phyloP scores from a whole-genome alignment of 345 rosid genomes.

The Boechera stricta region DNA sequence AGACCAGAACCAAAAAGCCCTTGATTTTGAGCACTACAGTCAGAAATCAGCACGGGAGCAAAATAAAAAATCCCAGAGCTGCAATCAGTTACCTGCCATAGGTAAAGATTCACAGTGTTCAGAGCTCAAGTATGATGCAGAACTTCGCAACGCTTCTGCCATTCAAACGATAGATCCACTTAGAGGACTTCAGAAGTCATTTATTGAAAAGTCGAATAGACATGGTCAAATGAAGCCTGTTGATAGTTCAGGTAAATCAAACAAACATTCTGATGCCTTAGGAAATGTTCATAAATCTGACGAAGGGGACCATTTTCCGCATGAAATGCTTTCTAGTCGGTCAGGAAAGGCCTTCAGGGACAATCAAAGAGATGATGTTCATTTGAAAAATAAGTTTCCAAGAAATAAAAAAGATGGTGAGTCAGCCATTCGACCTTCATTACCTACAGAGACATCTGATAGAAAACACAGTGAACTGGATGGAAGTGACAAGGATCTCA shows the following conservation, averaged over 20 bases:
- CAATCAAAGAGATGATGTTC: constrained; percentile 56
- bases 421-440: constrained; percentile 55
- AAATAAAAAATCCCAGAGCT: constrained; percentile 63
- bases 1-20: constrained; percentile 58
- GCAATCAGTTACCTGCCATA: constrained; percentile 49
- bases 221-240: constrained; percentile 47
- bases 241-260: constrained; percentile 55
- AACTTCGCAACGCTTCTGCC: constrained; percentile 49
- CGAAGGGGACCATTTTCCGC: constrained; percentile 50
- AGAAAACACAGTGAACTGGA: constrained; percentile 58
- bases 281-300: constrained; percentile 53
- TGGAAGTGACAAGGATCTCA: constrained; percentile 60
- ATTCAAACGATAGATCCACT: constrained; percentile 47
- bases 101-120: constrained; percentile 50
- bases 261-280: constrained; percentile 53
- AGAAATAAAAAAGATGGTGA: constrained; percentile 67
- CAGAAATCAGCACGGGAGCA: constrained; percentile 56
- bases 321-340: constrained; percentile 51
- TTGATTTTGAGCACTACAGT: constrained; percentile 51
- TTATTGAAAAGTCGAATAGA: constrained; percentile 57
- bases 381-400: constrained; percentile 51
- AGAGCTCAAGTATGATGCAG: constrained; percentile 51
- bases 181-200: constrained; percentile 51
- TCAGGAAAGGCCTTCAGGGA: constrained; percentile 61
- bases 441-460: constrained; percentile 52